Percentiles rank a stretch among this genome's conserved stretches.
Evolutionary conservation across 345 rosid genomes (phyloP).

Genomic region (Linum lewisii): DNA sequence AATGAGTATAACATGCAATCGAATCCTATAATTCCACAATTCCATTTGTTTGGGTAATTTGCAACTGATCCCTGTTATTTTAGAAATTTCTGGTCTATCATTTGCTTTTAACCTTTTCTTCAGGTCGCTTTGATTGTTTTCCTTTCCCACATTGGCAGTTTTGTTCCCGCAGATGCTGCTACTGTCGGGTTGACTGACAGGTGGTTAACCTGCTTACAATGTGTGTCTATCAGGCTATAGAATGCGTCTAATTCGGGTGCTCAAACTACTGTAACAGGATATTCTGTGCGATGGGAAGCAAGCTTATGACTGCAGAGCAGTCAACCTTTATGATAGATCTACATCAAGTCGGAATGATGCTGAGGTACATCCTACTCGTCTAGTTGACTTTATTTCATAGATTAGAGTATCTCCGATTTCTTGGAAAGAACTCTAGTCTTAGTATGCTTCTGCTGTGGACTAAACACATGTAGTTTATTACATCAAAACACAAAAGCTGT

Average conservation of each 20-base stretch:
- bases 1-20: too few species aligned
- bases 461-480: neutral
- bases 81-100: neutral
- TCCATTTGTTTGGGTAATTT: too few species aligned
- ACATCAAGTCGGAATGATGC: conserved; percentile 97
- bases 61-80: neutral
- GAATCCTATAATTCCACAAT: too few species aligned
- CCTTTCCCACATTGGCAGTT: conserved; percentile 95
- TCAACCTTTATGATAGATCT: conserved; percentile 97
- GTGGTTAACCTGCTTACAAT: conserved; percentile 27
- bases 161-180: conserved; percentile 95
- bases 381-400: neutral
- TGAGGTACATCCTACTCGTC: conserved; percentile 38
- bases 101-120: conserved; percentile 9
- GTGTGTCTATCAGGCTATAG: conserved; percentile 10
- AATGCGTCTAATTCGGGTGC: conserved; percentile 9
- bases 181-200: conserved; percentile 93
- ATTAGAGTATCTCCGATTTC: neutral
- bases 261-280: conserved; percentile 42
- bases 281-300: conserved; percentile 93
- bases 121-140: conserved; percentile 96
- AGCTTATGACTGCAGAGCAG: conserved; percentile 80
- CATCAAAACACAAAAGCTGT: neutral
- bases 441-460: neutral
- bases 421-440: neutral